Evolutionary conservation across 208 protist genomes (phyloP).

Genomic region (Vickermania ingenoplastis): DNA sequence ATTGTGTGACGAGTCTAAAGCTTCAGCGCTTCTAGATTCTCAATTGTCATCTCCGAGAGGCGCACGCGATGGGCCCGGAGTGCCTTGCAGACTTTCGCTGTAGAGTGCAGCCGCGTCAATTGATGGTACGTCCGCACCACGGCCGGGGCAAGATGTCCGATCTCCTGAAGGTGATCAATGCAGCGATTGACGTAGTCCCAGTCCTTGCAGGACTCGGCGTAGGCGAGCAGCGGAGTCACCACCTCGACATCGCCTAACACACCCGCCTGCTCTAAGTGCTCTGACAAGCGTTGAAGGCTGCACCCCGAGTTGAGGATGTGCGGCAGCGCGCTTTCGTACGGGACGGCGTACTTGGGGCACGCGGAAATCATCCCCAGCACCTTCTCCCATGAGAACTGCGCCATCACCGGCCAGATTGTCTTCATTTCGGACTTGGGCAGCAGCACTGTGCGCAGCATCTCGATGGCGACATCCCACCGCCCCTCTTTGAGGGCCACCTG

Average conservation of each 20-base stretch:
- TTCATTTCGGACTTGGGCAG: slow-evolving; percentile 45
- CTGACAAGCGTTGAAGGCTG: slow-evolving; percentile 63
- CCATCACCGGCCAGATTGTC: slow-evolving; percentile 74
- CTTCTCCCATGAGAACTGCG: slow-evolving; percentile 60
- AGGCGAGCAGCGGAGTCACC: slow-evolving; percentile 67
- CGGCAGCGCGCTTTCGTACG: slow-evolving; percentile 53
- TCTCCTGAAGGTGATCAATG: slow-evolving; percentile 78
- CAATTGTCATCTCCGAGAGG: slow-evolving; percentile 58
- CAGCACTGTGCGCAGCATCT: slow-evolving; percentile 65
- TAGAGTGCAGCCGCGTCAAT: slow-evolving; percentile 60
- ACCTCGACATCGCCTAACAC: slow-evolving; percentile 81
- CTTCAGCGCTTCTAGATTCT: slow-evolving; percentile 62
- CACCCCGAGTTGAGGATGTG: slow-evolving; percentile 74
- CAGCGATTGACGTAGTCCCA: slow-evolving; percentile 74
- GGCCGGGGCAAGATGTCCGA: slow-evolving; percentile 69
- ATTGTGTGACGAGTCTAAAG: no score
- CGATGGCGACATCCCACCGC: slow-evolving; percentile 70
- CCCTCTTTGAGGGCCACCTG: slow-evolving; percentile 49
- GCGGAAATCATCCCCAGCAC: slow-evolving; percentile 75
- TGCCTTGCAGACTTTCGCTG: slow-evolving; percentile 40
- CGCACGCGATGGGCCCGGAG: slow-evolving; percentile 50
- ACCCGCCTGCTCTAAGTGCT: slow-evolving; percentile 78
- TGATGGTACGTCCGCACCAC: slow-evolving; percentile 53
- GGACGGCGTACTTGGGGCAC: slow-evolving; percentile 77
- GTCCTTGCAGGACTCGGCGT: slow-evolving; percentile 56